Base-by-base conservation (phyloP, 345 rosid genomes). In the Barbarea vulgaris region DNA sequence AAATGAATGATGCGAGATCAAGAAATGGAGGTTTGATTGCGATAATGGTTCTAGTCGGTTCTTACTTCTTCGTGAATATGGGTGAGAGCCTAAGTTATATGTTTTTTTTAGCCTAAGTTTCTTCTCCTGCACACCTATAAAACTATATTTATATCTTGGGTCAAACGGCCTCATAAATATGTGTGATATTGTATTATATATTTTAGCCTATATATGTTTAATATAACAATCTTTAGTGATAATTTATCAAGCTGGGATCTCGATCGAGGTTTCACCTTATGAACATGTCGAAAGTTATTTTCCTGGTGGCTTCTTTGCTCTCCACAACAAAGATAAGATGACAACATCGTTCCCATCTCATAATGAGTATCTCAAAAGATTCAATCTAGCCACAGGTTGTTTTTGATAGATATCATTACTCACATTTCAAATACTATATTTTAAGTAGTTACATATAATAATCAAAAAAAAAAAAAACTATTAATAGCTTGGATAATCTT, bases 1-100 rank as follows among this genome's bases (percentile, higher is more conserved):
- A 68, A 41, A 76, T 61, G 69, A 69, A 68, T 12, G n/a, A 61
- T 12, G 39, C 54, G 1, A 68, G 37, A 41, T 76, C 79, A 41
- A 76, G 64, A 22, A 52, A 68, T 21, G 64, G 56, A 60, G 63
- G 64, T 22, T 39, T 68, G 56, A 9, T 69, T 52, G 74, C 37
- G 12, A 22, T 76, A 41, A 41, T 68, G 69, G 37, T 42, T 76
- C 12, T 68, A 21, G 21, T 69, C 11, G 24, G 60, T 52, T 68
- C 9, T 31, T 76, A 56, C 74, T 76, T 30, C 64, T 68, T 76
- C 39, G 1, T 60, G 64, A 60, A 76, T 41, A 51, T 21, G 48
- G 55, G 79, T 76, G 19, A 75, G 30, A 31, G 34, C 34, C 9
- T 31, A 25, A 25, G 28, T 25, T 25, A 1, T 25, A 2, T 25